Evolutionary conservation across 192 early-diverging fungal genomes (phyloP).

Genomic region (Entomortierella beljakovae): DNA sequence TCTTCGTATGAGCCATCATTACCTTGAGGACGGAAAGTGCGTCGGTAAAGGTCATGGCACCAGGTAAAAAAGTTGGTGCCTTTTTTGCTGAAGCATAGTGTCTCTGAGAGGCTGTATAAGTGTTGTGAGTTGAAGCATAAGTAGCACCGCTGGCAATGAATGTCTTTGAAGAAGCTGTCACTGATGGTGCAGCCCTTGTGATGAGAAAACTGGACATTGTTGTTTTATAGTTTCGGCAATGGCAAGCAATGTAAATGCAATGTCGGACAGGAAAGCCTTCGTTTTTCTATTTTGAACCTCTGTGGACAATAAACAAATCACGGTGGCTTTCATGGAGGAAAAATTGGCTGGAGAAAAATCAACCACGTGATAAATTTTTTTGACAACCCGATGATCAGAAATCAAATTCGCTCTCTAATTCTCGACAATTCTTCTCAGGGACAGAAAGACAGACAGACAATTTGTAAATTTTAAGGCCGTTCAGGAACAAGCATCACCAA

Average conservation of each 20-base stretch:
- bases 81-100: conserved; percentile 45
- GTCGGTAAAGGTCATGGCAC: conserved; percentile 53
- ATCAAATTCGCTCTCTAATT: neutral
- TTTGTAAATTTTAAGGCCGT: no score
- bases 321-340: conserved; percentile 22
- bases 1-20: no score
- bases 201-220: conserved; percentile 30
- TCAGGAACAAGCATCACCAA: neutral
- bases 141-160: conserved; percentile 16
- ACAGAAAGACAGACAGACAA: neutral
- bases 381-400: neutral
- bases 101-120: conserved; percentile 17
- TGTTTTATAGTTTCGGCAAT: neutral
- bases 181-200: conserved; percentile 8
- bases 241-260: neutral
- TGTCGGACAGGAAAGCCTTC: conserved; percentile 10
- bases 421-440: conserved; percentile 5
- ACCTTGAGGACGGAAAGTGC: conserved; percentile 55
- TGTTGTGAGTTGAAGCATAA: conserved; percentile 13
- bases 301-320: conserved; percentile 14
- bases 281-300: neutral
- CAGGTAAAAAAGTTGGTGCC: conserved; percentile 23
- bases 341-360: neutral
- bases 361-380: neutral
- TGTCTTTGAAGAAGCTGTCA: conserved; percentile 15